A percentile compares a stretch with the other conserved stretches of the same genome.
These are phyloP conservation scores for Diaporthe sp. DNA, from an alignment of 2,329 filamentous ascomycete species.

Conservation along the genomic window DNA sequence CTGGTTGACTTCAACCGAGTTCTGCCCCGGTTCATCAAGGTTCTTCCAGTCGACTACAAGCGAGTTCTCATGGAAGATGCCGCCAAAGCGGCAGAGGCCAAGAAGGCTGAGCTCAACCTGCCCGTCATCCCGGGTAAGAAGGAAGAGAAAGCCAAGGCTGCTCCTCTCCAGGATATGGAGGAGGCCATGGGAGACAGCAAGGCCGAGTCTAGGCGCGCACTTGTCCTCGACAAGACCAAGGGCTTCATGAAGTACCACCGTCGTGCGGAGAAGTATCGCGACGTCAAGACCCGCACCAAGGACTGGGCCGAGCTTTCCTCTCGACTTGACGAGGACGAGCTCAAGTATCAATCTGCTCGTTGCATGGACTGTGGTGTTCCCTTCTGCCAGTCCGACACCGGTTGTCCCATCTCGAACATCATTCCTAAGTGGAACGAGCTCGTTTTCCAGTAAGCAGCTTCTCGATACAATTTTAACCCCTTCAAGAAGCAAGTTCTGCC, in stretches of 20 bases:
- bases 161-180: constrained; percentile 85
- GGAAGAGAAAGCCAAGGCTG: constrained; percentile 77
- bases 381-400: constrained; percentile 96
- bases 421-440: constrained; percentile 97
- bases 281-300: constrained; percentile 83
- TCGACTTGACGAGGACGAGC: constrained; percentile 90
- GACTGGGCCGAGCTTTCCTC: constrained; percentile 94
- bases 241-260: constrained; percentile 98
- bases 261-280: constrained; percentile 92
- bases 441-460: constrained; percentile 62
- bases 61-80: constrained; percentile 88
- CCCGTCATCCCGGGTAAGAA: constrained; percentile 78
- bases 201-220: constrained; percentile 88
- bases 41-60: constrained; percentile 96
- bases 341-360: constrained; percentile 95
- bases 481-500: too few relatives aligned
- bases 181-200: constrained; percentile 88
- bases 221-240: constrained; percentile 96
- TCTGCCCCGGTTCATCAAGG: constrained; percentile 90
- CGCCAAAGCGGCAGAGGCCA: constrained; percentile 84
- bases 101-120: constrained; percentile 84
- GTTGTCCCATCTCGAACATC: constrained; percentile 96
- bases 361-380: constrained; percentile 99
- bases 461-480: too few relatives aligned
- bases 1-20: constrained; percentile 95